Evolutionary conservation across 345 rosid species (phyloP), one percentile per base, ranked within the genome.

Genomic region (Psidium friedrichsthalianum): DNA sequence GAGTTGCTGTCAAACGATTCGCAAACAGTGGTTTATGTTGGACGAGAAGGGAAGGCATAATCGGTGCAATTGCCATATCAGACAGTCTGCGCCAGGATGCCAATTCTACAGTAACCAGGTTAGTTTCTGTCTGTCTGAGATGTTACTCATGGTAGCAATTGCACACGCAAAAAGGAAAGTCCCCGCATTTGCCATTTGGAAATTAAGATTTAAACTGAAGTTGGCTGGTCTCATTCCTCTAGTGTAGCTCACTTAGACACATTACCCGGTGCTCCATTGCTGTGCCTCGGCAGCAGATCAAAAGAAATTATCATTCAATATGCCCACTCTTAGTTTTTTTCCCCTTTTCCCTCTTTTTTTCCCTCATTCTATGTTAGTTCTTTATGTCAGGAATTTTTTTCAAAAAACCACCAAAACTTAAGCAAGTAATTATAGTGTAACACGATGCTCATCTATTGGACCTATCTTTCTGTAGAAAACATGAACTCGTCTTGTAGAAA

Each of bases 61-160:
- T 97, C 58, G 99, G 99, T 90, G 97, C 95, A 85, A 93, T 97
- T 84, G 93, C 95, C 86, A 85, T 97, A 92, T 90, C 97, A 82
- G 98, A 97, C 86, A 82, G 90, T 89, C 90, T 97, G 91, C 95
- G 96, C 82, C 82, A 87, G 86, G 99, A 97, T 91, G 99, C 98
- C 82, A 91, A 92, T 87, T 91, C 90, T 86, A 97, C 98, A 58
- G 93, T 95, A 40, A 89, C 88, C 83, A 93, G 99, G 98, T 95
- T 91, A 40, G 49, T 82, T 84, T 80, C 69, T 42, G 8, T 83
- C 58, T 69, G 47, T 69, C 78, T 69, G 78, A 69, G 80, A 36
- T 69, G 18, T n/a, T 69, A 69, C 80, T 5, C 25, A 69, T 9
- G 47, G 42, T 9, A 69, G 80, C 47, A 16, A 16, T 40, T 3